phyloP scores from a whole-genome alignment of 2,329 filamentous ascomycete genomes.

The Arachnopeziza araneosa region DNA sequence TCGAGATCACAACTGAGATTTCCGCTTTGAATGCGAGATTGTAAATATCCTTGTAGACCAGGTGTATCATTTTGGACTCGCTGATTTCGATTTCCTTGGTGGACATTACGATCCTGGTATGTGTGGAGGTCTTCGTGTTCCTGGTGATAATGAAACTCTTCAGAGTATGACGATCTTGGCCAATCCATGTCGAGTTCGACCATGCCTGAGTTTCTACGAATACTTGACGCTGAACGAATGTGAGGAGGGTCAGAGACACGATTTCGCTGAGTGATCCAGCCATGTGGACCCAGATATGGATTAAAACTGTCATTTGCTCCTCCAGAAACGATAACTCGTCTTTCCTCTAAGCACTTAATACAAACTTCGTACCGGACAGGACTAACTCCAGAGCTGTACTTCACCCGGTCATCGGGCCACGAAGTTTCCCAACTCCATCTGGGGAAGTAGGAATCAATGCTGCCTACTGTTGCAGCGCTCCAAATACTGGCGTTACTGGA shows the following conservation, averaged over 20 bases:
- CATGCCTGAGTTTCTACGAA: not conserved
- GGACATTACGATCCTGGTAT: not conserved
- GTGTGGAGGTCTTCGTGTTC: not conserved
- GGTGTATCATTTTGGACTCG: not conserved
- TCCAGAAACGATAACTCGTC: conserved; percentile 10
- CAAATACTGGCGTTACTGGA: conserved; percentile 6
- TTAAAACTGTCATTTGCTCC: not conserved
- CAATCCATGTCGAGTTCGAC: not conserved
- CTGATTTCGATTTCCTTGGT: not conserved
- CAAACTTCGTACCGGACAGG: conserved; percentile 16
- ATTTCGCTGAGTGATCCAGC: not conserved
- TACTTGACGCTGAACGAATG: not conserved
- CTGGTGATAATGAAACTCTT: not conserved
- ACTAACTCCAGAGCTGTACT: not conserved
- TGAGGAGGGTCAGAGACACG: not conserved
- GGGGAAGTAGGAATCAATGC: conserved; percentile 13
- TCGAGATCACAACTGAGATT: not conserved
- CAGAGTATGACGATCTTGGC: not conserved
- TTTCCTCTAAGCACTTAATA: conserved; percentile 17
- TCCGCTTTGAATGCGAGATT: not conserved
- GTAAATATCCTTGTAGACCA: not conserved
- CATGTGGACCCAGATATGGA: not conserved
- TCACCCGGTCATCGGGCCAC: conserved; percentile 1
- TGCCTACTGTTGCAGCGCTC: conserved; percentile 5
- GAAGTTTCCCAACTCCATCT: conserved; percentile 21